phyloP scores from a whole-genome alignment of 257 asterid genomes.

The Solanum microdontum region DNA sequence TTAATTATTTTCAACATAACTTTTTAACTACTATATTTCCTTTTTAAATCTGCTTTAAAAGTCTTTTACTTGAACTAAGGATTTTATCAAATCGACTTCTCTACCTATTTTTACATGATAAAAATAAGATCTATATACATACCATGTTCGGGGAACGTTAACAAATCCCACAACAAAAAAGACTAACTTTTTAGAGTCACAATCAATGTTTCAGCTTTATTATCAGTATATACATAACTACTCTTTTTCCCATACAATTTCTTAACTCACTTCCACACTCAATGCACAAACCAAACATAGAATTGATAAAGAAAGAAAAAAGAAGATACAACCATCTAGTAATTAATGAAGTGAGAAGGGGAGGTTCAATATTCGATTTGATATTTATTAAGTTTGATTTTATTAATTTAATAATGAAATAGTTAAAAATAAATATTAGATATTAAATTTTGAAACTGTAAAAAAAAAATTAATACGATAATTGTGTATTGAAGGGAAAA shows the following conservation, averaged over 20 bases:
- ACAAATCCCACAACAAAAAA: background rate
- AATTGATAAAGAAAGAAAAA: too few species aligned
- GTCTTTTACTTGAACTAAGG: too few species aligned
- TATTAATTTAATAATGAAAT: background rate
- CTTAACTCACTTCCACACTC: background rate
- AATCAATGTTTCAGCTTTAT: background rate
- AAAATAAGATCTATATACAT: too few species aligned
- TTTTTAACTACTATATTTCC: too few species aligned
- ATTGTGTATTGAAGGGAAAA: too few species aligned
- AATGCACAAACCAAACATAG: background rate
- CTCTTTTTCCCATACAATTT: background rate
- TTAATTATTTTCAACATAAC: too few species aligned
- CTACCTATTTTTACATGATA: fast-evolving
- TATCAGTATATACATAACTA: background rate
- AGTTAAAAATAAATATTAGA: background rate
- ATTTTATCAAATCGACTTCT: too few species aligned
- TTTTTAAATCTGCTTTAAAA: too few species aligned
- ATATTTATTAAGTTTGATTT: background rate
- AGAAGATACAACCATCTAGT: background rate
- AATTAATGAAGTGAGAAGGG: background rate
- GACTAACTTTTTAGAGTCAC: background rate
- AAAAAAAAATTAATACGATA: background rate
- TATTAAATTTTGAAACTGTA: background rate
- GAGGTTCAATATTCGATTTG: background rate
- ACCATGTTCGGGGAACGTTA: fast-evolving